A percentile compares a stretch with the other conserved stretches of the same genome.
Conservation (phyloP, 208 protist genomes). For the Leishmania lainsoni region DNA sequence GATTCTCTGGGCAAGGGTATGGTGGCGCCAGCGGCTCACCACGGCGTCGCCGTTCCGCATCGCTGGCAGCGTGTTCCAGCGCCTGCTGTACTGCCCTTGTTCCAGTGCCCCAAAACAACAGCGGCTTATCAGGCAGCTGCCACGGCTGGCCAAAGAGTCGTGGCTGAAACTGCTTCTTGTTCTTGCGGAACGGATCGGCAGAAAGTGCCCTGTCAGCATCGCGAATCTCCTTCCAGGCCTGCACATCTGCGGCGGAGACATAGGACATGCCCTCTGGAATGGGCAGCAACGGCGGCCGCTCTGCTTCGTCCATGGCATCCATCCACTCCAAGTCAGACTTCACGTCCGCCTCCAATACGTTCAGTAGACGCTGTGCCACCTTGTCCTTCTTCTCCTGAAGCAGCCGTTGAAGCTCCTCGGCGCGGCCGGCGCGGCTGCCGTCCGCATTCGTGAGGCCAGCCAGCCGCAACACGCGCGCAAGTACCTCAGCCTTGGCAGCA, state of each 20-base stretch:
- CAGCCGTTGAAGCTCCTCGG: conserved; percentile 41
- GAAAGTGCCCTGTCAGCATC: conserved; percentile 44
- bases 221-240: conserved; percentile 62
- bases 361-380: conserved; percentile 54
- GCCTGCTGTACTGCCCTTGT: conserved; percentile 80
- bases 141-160: conserved; percentile 74
- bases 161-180: conserved; percentile 48
- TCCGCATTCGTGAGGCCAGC: conserved; percentile 23
- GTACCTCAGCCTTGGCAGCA: conserved; percentile 26
- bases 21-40: conserved; percentile 66
- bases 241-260: conserved; percentile 76
- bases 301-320: conserved; percentile 79
- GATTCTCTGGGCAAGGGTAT: conserved; percentile 85
- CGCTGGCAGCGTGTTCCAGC: conserved; percentile 79
- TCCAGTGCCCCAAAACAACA: conserved; percentile 89
- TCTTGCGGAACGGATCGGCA: conserved; percentile 66
- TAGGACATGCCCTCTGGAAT: conserved; percentile 87
- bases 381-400: conserved; percentile 52
- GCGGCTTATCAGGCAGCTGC: conserved; percentile 74
- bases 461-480: conserved; percentile 33
- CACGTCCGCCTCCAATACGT: conserved; percentile 74
- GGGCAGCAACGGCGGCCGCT: conserved; percentile 82
- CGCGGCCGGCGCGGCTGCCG: conserved; percentile 14
- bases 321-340: conserved; percentile 78
- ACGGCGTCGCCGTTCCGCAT: conserved; percentile 60